These are phyloP conservation scores for Nicotiana attenuata DNA, from an alignment of 257 asterid species.

Conservation along the genomic window DNA sequence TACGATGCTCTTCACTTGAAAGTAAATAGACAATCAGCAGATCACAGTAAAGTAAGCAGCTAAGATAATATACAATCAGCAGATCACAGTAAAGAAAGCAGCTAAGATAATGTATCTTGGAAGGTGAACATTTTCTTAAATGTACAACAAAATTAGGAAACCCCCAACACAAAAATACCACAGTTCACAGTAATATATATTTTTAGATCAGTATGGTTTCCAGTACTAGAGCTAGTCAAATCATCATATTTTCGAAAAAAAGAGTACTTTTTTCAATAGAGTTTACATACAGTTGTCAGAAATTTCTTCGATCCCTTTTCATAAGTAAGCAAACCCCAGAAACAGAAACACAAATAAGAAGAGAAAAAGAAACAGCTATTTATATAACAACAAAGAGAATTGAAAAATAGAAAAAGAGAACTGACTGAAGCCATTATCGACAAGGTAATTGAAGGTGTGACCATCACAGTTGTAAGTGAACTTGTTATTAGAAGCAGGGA, in stretches of 20 bases:
- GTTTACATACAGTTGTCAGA: not conserved
- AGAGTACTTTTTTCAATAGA: not conserved
- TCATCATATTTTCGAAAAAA: not conserved
- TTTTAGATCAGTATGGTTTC: not conserved
- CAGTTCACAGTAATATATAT: not conserved
- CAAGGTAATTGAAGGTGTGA: slow-evolving; percentile 66
- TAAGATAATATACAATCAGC: not conserved
- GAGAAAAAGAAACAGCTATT: not conserved
- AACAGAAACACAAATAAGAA: not conserved
- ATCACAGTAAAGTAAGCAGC: not conserved
- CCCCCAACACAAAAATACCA: not conserved
- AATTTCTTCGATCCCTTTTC: not conserved
- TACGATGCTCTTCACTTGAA: not conserved
- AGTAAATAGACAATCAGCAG: not conserved
- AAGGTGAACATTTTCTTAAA: not conserved
- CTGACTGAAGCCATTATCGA: slow-evolving; percentile 60
- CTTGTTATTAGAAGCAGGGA: slow-evolving; percentile 52
- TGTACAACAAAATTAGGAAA: not conserved
- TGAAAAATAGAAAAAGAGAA: not conserved
- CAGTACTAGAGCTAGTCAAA: not conserved
- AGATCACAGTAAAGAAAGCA: not conserved
- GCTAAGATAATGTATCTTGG: not conserved
- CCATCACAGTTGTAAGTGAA: slow-evolving; percentile 66
- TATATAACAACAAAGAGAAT: not conserved
- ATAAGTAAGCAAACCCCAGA: not conserved